Evolutionary conservation across 306 rosid genomes (phyloP).

Genomic region (Canavalia ensiformis): DNA sequence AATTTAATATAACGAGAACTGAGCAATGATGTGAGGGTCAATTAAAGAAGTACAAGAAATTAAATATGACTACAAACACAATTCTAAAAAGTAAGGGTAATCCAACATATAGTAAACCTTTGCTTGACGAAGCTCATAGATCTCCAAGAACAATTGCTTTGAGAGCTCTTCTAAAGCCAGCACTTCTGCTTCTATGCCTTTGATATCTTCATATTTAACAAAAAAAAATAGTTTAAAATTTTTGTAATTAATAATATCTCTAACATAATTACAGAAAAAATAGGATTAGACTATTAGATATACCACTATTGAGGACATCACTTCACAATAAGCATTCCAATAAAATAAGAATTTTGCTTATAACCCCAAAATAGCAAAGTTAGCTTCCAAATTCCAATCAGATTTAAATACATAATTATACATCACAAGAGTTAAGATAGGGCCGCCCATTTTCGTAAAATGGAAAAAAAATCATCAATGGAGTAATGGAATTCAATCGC

Average conservation of each 20-base stretch:
- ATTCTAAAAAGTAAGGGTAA: constrained; percentile 31
- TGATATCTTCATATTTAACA: constrained; percentile 70
- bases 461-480: neutral
- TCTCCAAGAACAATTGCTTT: constrained; percentile 93
- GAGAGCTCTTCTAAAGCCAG: constrained; percentile 95
- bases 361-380: constrained; percentile 20
- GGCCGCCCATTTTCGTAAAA: constrained; percentile 21
- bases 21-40: constrained; percentile 1
- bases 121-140: constrained; percentile 96
- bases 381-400: constrained; percentile 23
- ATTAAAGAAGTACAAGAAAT: neutral
- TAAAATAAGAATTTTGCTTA: neutral
- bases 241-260: constrained; percentile 37
- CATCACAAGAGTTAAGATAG: constrained; percentile 28
- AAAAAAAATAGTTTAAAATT: constrained; percentile 36
- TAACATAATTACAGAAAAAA: constrained; percentile 22
- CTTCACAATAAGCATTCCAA: constrained; percentile 26
- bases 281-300: constrained; percentile 28
- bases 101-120: constrained; percentile 67
- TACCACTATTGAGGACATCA: constrained; percentile 11
- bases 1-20: neutral
- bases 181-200: constrained; percentile 92
- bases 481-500: constrained; percentile 5
- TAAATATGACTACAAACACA: neutral
- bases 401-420: neutral